Conservation (phyloP, 768 basidiomycete species). For the Antrodiella citrinella region DNA sequence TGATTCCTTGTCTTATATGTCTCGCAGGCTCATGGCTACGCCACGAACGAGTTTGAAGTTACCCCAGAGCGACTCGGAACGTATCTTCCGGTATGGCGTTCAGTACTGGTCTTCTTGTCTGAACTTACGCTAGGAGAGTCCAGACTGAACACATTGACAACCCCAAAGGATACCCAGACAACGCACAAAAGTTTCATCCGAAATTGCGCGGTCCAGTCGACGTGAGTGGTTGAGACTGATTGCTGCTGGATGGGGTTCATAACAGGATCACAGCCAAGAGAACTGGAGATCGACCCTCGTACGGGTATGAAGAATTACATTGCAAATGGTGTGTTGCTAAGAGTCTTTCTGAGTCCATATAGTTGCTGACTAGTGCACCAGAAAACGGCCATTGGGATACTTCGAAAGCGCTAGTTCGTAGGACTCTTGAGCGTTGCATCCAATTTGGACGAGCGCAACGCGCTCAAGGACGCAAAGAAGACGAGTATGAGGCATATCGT, state of each 20-base stretch:
- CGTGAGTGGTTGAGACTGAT: slow-evolving; percentile 24
- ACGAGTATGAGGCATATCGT: slow-evolving; percentile 73
- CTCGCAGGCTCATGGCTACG: slow-evolving; percentile 66
- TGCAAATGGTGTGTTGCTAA: slow-evolving; percentile 55
- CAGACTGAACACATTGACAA: slow-evolving; percentile 89
- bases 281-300: slow-evolving; percentile 75
- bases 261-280: slow-evolving; percentile 43
- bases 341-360: background rate
- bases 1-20: background rate
- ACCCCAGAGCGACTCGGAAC: slow-evolving; percentile 74
- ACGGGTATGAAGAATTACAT: slow-evolving; percentile 97
- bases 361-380: slow-evolving; percentile 20
- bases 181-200: slow-evolving; percentile 71
- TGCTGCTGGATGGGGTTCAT: background rate
- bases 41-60: slow-evolving; percentile 80
- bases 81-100: slow-evolving; percentile 71
- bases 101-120: no score
- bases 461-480: slow-evolving; percentile 47
- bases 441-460: slow-evolving; percentile 63
- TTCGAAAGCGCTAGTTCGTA: slow-evolving; percentile 67
- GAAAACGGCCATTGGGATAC: slow-evolving; percentile 84
- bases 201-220: slow-evolving; percentile 78
- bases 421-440: slow-evolving; percentile 72
- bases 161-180: slow-evolving; percentile 85
- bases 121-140: no score